Evolutionary conservation across 164 flowering plant species (phyloP).

Genomic region (Warburgia ugandensis): DNA sequence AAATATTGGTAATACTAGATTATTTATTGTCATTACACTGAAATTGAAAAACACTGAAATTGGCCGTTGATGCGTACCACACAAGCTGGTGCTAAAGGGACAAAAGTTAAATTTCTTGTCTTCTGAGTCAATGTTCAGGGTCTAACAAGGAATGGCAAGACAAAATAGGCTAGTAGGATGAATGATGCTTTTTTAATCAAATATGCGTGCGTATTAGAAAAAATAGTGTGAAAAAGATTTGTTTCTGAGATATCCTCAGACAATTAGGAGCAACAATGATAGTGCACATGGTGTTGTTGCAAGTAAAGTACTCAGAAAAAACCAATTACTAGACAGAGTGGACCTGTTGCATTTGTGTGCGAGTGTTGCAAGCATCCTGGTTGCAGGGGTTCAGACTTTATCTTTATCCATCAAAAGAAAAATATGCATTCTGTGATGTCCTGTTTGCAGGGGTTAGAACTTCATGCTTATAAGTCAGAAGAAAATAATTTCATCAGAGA

Average conservation of each 20-base stretch:
- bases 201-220: not conserved
- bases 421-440: too few relatives aligned
- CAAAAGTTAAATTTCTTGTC: conserved; percentile 58
- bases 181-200: not conserved
- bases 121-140: conserved; percentile 54
- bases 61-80: conserved; percentile 51
- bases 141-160: conserved; percentile 29
- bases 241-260: not conserved
- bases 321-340: too few relatives aligned
- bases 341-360: too few relatives aligned
- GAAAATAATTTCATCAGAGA: too few relatives aligned
- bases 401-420: too few relatives aligned
- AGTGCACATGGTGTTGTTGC: too few relatives aligned
- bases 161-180: conserved; percentile 1
- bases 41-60: not conserved
- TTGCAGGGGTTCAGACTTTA: too few relatives aligned
- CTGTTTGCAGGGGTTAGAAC: too few relatives aligned
- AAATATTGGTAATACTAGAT: not conserved
- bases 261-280: not conserved
- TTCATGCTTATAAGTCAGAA: too few relatives aligned
- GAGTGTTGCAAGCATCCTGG: too few relatives aligned
- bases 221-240: not conserved
- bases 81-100: conserved; percentile 95
- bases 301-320: too few relatives aligned
- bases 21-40: not conserved